A percentile compares a stretch with the other conserved stretches of the same genome.
phyloP scores from a whole-genome alignment of 225 moss, liverwort and hornwort species.

The Physcomitrellopsis africana region DNA sequence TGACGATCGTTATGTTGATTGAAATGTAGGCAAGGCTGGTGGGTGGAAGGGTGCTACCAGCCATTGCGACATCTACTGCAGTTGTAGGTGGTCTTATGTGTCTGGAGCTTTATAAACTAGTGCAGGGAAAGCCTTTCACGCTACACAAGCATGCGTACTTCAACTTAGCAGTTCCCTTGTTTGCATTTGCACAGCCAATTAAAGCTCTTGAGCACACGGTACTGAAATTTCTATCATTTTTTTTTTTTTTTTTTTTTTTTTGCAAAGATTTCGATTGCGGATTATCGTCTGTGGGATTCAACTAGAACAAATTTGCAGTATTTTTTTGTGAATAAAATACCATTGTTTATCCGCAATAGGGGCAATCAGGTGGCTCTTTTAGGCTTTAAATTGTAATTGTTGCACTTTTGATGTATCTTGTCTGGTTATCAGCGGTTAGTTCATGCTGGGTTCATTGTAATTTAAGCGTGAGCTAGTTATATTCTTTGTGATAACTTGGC shows the following conservation, averaged over 20 bases:
- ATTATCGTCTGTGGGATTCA: not conserved
- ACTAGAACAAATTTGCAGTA: too few relatives aligned
- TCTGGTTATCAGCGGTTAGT: too few relatives aligned
- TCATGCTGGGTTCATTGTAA: conserved; percentile 3
- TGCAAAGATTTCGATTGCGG: not conserved
- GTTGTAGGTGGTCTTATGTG: conserved; percentile 97
- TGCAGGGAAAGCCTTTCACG: conserved; percentile 71
- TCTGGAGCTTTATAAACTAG: conserved; percentile 86
- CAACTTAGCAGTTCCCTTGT: conserved; percentile 85
- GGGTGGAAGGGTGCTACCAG: conserved; percentile 87
- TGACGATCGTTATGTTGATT: conserved; percentile 23
- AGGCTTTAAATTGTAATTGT: too few relatives aligned
- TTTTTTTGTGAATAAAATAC: too few relatives aligned
- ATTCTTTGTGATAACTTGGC: conserved; percentile 6
- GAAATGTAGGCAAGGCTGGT: conserved; percentile 76
- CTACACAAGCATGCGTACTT: conserved; percentile 86
- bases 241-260: too few relatives aligned
- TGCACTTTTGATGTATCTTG: too few relatives aligned
- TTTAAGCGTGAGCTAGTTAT: not conserved
- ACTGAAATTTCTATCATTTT: conserved; percentile 16
- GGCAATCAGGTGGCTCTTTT: too few relatives aligned
- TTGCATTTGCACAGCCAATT: conserved; percentile 78
- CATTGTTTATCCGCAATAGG: too few relatives aligned
- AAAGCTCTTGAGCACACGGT: conserved; percentile 83
- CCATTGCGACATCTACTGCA: conserved; percentile 89